Base-by-base conservation (phyloP, 2,329 filamentous ascomycete species). In the Cryphonectria radicalis region DNA sequence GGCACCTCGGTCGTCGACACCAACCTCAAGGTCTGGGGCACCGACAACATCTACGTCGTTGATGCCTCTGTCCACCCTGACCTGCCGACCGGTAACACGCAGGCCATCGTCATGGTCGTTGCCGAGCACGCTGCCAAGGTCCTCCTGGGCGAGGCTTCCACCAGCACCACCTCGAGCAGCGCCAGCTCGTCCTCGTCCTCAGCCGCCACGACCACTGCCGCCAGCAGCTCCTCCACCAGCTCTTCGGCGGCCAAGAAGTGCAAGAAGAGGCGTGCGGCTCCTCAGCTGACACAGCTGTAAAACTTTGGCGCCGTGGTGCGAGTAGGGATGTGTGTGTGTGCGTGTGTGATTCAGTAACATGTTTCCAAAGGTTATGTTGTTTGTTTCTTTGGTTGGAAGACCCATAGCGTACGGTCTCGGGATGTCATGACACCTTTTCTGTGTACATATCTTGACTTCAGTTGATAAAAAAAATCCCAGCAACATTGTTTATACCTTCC, bases 1-100 rank as follows among this genome's bases (percentile, higher is more conserved):
- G 78, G 79, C 1, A 74, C 70, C 19, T 79, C 77, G 42, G 79
- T 80, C 1, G 79, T 80, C 43, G 79, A 79, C 57, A 73, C 80
- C 70, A 77, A 78, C n/a, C 67, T 69, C 59, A 85, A 84, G 76
- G 86, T 90, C 14, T 90, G 86, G 74, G 88, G 88, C 67, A 90
- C 86, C 0, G 85, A 89, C 76, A 90, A 90, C 79, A 81, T 90
- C 55, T 90, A 89, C 76, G 86, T 90, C 17, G 86, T 91, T 14
- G 89, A 91, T 76, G 89, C 86, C 6, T 86, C 84, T 69, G 88
- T 91, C 76, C 90, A 90, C 81, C 89, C 90, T 0, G 89, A 89
- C 72, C 86, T 90, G 64, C 84, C 88, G 28, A 88, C 88, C 3
- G 88, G 88, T 43, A 92, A 92, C 78, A 89, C 90, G 0, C 79